Evolutionary conservation across 805 yeast species (phyloP).

Genomic region (Pichia californica): DNA sequence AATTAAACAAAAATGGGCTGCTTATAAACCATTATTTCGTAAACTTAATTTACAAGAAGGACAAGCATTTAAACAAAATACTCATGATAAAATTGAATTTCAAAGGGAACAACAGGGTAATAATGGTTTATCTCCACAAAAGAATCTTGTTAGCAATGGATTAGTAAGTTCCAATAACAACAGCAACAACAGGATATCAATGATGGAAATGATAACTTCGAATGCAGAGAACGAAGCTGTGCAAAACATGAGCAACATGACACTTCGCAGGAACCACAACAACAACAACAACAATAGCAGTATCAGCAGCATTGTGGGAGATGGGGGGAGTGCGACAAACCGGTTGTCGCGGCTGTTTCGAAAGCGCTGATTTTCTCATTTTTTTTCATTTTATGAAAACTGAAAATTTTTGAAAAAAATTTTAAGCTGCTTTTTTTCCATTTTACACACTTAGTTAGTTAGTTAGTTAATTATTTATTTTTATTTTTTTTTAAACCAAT

Average conservation of each 20-base stretch:
- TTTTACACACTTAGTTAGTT: no score
- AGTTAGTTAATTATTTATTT: no score
- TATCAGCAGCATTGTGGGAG: neutral
- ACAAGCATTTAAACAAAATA: constrained; percentile 28
- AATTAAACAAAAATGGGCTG: constrained; percentile 30
- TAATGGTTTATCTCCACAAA: no score
- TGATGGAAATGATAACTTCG: constrained; percentile 23
- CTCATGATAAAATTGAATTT: no score
- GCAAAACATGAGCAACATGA: neutral
- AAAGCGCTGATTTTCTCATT: constrained; percentile 4
- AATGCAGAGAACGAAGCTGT: neutral
- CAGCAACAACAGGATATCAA: constrained; percentile 25
- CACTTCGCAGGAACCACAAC: neutral
- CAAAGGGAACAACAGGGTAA: no score
- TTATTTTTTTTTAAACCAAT: no score
- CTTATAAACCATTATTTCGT: constrained; percentile 27
- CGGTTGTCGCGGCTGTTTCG: constrained; percentile 9
- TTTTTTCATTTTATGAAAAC: neutral
- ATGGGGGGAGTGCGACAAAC: constrained; percentile 4
- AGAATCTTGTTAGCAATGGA: constrained; percentile 6
- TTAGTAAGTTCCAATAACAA: no score
- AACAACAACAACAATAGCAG: neutral
- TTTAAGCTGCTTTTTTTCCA: neutral
- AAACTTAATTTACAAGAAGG: constrained; percentile 33
- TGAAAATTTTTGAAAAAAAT: no score